phyloP scores from a whole-genome alignment of 441 rosid genomes.

The Isatis lusitanica region DNA sequence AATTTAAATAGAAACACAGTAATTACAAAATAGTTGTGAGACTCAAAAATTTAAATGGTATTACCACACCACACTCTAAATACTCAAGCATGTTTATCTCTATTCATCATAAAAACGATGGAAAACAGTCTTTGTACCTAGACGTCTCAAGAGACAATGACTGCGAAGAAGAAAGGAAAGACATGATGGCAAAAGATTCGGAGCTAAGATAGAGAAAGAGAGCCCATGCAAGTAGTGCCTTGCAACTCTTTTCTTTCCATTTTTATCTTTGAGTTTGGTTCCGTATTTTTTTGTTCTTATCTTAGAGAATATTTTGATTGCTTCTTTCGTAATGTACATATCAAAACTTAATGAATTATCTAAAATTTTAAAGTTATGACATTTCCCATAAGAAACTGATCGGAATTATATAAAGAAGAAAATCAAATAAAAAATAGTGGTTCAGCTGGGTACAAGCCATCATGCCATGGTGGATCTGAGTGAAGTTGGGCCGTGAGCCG shows the following conservation, averaged over 20 bases:
- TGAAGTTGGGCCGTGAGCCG: conserved; percentile 25
- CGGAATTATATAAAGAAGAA: neutral
- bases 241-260: neutral
- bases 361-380: no score
- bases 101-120: neutral
- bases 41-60: no score
- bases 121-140: neutral
- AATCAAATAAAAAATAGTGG: conserved; percentile 5
- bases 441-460: conserved; percentile 23
- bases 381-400: neutral
- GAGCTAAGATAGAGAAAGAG: conserved; percentile 3
- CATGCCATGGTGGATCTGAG: conserved; percentile 12
- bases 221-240: neutral
- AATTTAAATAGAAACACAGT: no score
- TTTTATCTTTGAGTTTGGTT: neutral
- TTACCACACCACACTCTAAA: neutral
- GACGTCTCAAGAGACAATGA: neutral
- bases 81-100: no score
- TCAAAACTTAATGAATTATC: no score
- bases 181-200: neutral
- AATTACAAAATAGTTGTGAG: no score
- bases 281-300: no score
- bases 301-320: no score
- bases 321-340: no score
- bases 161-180: neutral